Conservation (phyloP, 495 filamentous ascomycete genomes). For the Pseudotulostoma volvatum region DNA sequence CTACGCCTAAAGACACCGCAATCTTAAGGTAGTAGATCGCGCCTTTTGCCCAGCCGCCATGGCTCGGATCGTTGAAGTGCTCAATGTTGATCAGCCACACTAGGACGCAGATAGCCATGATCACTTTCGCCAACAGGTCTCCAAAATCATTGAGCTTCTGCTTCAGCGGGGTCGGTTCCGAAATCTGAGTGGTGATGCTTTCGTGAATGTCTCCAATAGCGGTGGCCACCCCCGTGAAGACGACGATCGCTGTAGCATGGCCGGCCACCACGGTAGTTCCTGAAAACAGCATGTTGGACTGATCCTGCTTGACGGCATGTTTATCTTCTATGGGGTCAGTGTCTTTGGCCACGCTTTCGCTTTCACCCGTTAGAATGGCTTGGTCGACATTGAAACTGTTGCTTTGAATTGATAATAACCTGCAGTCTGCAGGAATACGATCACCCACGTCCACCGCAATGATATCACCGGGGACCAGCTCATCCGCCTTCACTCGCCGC, state of each 20-base stretch:
- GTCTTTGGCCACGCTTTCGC: constrained; percentile 91
- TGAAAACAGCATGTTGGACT: constrained; percentile 95
- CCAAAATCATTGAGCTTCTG: constrained; percentile 98
- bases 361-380: constrained; percentile 94
- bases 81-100: constrained; percentile 98
- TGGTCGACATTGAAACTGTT: constrained; percentile 95
- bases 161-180: constrained; percentile 91
- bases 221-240: constrained; percentile 76
- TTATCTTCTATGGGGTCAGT: constrained; percentile 49
- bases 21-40: constrained; percentile 99
- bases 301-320: constrained; percentile 91
- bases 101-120: constrained; percentile 85
- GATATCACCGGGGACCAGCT: constrained; percentile 90
- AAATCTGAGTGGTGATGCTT: constrained; percentile 95
- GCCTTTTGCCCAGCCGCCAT: constrained; percentile 91
- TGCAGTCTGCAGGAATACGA: constrained; percentile 91
- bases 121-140: constrained; percentile 92
- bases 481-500: constrained; percentile 73
- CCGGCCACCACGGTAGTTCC: constrained; percentile 95
- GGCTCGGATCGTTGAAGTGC: constrained; percentile 87
- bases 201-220: constrained; percentile 99
- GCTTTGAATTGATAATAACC: constrained; percentile 79
- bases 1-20: constrained; percentile 93
- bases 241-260: constrained; percentile 82
- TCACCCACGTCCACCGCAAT: constrained; percentile 82